phyloP scores from a whole-genome alignment of 768 basidiomycete species.

The Paxillus ammoniavirescens region DNA sequence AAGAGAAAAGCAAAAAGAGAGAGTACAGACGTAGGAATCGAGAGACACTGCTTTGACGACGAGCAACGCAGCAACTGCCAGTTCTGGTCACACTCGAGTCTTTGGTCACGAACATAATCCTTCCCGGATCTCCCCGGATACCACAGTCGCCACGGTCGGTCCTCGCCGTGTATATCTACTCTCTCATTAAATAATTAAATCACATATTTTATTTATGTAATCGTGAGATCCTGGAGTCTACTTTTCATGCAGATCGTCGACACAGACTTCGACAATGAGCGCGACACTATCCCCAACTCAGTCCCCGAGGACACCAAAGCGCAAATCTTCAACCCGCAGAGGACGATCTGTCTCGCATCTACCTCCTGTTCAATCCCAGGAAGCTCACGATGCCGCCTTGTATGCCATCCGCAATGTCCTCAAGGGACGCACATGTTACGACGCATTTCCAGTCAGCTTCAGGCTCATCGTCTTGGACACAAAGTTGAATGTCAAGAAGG shows the following conservation, averaged over 20 bases:
- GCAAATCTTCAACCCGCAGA: conserved; percentile 55
- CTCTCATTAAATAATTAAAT: background rate
- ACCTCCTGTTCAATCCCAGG: conserved; percentile 47
- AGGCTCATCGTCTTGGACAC: conserved; percentile 96
- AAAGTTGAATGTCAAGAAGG: conserved; percentile 93
- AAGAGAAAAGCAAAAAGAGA: background rate
- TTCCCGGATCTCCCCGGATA: conserved; percentile 1
- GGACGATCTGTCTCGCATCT: conserved; percentile 59
- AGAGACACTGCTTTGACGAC: background rate
- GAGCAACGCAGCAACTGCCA: conserved; percentile 5
- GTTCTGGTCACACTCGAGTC: too few relatives aligned
- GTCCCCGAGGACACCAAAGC: conserved; percentile 49
- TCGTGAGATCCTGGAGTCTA: background rate
- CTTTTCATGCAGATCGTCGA: too few relatives aligned
- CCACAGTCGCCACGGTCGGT: background rate
- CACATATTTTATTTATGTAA: background rate
- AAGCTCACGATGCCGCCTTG: conserved; percentile 70
- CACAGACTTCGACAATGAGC: conserved; percentile 34
- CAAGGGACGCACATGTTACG: conserved; percentile 84
- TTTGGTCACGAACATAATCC: conserved; percentile 16
- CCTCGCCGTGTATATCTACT: too few relatives aligned
- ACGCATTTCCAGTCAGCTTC: conserved; percentile 97
- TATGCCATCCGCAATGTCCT: conserved; percentile 76
- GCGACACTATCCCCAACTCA: conserved; percentile 48
- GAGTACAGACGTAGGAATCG: background rate